Base-by-base conservation (phyloP, 2,329 filamentous ascomycete species). In the Aspergillus versicolor region DNA sequence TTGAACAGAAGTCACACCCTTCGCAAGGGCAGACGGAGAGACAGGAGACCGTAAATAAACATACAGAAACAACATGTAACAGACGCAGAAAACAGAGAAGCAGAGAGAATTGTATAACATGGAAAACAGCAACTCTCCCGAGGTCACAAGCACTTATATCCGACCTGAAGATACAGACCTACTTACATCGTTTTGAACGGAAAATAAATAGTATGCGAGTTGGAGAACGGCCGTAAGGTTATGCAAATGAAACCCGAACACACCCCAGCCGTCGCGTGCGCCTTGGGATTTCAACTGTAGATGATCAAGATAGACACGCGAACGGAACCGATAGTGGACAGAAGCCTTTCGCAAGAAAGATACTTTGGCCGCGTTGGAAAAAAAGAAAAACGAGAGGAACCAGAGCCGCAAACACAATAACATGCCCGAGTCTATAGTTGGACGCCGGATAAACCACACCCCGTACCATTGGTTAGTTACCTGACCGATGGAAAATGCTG, bases 351-450 rank as follows among this genome's bases (percentile, higher is more conserved):
- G 57, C 38, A 45, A 57, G 61, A 62, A 59, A 37, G 17, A 64
- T 65, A 69, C 65, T 66, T 69, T 60, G 51, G 56, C 57, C 61
- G 53, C 52, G 42, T 59, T 46, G 38, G 46, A 54, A 57, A 47
- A 21, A 38, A 58, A 65, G 67, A 38, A 50, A 52, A 54, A 65
- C 61, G 57, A 63, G 56, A 47, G 52, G 43, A 62, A 49, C 42
- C 54, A 62, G 51, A 65, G 61, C 50, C 59, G 58, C 57, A 64
- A 61, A 62, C 52, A 60, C 57, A 62, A 57, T 65, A 67, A 71
- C 68, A 74, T 73, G 70, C 71, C 72, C 73, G 70, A 67, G 70
- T 75, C 73, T 75, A 75, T 75, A 65, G 67, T 67, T 73, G 71
- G 73, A 75, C 73, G 73, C 73, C 73, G 64, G 67, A 72, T 65